phyloP scores from a whole-genome alignment of 805 yeast species.

The Sugiyamaella smithiae region DNA sequence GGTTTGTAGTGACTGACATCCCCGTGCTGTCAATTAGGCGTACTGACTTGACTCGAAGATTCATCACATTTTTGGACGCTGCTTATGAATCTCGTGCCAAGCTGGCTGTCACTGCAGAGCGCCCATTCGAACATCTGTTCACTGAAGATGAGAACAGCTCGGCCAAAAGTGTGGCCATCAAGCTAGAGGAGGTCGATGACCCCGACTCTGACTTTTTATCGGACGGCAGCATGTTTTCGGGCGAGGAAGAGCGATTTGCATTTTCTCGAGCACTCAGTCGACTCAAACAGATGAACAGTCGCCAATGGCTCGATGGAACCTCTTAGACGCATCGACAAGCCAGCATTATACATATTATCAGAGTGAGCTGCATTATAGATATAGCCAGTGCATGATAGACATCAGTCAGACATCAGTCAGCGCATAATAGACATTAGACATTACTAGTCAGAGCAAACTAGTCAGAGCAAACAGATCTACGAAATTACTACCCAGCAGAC shows the following conservation, averaged over 20 bases:
- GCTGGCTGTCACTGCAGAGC: constrained; percentile 85
- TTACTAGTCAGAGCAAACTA: no score
- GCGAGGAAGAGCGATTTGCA: constrained; percentile 95
- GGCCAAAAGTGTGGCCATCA: constrained; percentile 29
- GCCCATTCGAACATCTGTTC: constrained; percentile 78
- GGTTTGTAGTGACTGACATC: constrained; percentile 88
- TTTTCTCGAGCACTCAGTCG: constrained; percentile 93
- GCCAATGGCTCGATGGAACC: constrained; percentile 66
- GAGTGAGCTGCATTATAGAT: neutral
- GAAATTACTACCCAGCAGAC: no score
- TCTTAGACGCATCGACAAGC: no score
- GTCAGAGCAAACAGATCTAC: no score
- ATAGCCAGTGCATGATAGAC: no score
- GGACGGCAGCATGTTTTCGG: constrained; percentile 50
- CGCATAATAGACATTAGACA: no score
- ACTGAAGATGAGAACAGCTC: constrained; percentile 49
- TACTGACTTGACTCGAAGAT: constrained; percentile 83
- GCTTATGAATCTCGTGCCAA: constrained; percentile 89
- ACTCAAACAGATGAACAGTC: constrained; percentile 88
- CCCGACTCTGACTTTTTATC: constrained; percentile 57
- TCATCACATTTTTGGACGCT: constrained; percentile 93
- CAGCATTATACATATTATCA: neutral
- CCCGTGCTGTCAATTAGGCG: constrained; percentile 77
- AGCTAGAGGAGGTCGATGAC: constrained; percentile 53
- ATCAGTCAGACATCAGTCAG: no score